Evolutionary conservation across 305 asterid species (phyloP), one percentile per base, ranked within the genome.

Genomic region (Fraxinus nigra): DNA sequence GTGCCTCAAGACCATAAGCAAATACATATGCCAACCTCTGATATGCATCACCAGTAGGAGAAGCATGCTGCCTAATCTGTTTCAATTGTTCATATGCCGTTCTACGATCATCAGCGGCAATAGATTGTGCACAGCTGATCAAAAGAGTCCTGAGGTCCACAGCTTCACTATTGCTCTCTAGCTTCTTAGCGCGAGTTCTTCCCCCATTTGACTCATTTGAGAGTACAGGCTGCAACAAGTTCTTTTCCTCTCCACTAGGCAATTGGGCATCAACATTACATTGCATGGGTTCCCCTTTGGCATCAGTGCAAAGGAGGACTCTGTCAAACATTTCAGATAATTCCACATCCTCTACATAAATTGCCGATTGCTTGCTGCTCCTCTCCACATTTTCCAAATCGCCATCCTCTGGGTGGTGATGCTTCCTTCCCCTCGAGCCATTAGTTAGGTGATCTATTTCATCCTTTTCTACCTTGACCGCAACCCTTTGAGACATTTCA

Each of bases 101-200:
- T 83, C 89, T 87, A 34, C 88, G 92, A 87, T 94, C 97, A 84
- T 93, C 94, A 78, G 93, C 82, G 77, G 98, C 98, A 80, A 94
- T 89, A n/a, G 98, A 90, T 80, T 92, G 98, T 51, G 98, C 98
- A 88, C 99, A 94, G 87, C 91, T 93, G 72, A 91, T 88, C 82
- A 96, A 84, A 77, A 96, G 97, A 81, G 90, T 89, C 83, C 95
- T 85, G 80, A 94, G 84, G 85, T 96, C 99, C 69, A 96, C 97
- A 18, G 91, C 84, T 77, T 93, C 98, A 38, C 67, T 87, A 82
- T 79, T 83, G 77, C 78, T 80, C 78, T 89, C 94, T 48, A 78
- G 88, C 69, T 85, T 94, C 83, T 84, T 89, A 13, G 82, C 56
- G 63, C 88, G 93, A 37, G 89, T 82, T 83, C 81, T 91, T 81